These are phyloP conservation scores for Vigna angularis DNA, from an alignment of 306 rosid species.

Conservation along the genomic window DNA sequence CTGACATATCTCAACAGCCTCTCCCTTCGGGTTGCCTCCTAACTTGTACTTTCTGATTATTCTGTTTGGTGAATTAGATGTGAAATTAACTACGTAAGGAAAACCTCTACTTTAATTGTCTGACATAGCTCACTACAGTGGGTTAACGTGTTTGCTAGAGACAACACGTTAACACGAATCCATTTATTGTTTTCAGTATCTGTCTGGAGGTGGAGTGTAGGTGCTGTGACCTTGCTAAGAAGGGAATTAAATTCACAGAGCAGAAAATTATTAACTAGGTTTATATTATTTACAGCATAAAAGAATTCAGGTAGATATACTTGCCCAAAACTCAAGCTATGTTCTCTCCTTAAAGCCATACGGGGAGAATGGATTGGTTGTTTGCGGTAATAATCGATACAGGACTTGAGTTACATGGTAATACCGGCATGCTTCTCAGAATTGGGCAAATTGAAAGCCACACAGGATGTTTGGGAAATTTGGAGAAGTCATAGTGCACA, in stretches of 20 bases:
- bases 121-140: not conserved
- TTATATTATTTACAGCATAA: not conserved
- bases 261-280: not conserved
- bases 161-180: not conserved
- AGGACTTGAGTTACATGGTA: not conserved
- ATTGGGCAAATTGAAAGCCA: not conserved
- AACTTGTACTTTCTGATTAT: conserved; percentile 8
- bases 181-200: not conserved
- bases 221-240: not conserved
- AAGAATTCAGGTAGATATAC: conserved; percentile 9
- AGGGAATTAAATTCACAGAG: not conserved
- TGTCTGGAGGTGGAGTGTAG: conserved; percentile 8
- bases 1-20: not conserved
- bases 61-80: conserved; percentile 10
- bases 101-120: not conserved
- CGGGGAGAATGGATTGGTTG: conserved; percentile 2
- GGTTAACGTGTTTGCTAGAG: not conserved
- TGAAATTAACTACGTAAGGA: conserved; percentile 12
- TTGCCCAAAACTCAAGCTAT: not conserved
- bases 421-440: not conserved
- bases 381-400: not conserved
- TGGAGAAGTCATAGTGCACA: not conserved
- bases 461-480: not conserved
- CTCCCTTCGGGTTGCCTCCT: not conserved
- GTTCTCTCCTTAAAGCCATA: conserved; percentile 1